A percentile compares a stretch with the other conserved stretches of the same genome.
phyloP scores from a whole-genome alignment of 1,284 basidiomycete species.

The Puccinia triticina region DNA sequence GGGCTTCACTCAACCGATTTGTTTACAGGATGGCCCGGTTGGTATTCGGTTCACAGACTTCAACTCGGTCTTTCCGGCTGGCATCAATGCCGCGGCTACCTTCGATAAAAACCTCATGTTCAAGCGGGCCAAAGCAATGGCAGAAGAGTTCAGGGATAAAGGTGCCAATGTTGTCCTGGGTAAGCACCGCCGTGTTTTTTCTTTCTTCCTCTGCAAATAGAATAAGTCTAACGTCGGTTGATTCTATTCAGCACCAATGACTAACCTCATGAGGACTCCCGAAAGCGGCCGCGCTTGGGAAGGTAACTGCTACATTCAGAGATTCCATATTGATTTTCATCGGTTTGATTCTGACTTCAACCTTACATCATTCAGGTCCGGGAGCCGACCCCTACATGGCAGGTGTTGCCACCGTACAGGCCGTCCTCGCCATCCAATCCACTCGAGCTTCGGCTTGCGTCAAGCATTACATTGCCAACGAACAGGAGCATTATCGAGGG shows the following conservation, averaged over 20 bases:
- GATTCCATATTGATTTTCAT: constrained; percentile 21
- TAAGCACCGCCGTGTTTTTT: constrained; percentile 44
- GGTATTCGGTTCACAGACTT: constrained; percentile 57
- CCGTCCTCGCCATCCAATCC: constrained; percentile 57
- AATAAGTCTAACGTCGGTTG: neutral
- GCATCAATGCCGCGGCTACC: constrained; percentile 58
- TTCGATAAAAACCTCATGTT: constrained; percentile 57
- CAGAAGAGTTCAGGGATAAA: constrained; percentile 57
- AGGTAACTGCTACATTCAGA: constrained; percentile 52
- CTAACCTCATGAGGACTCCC: constrained; percentile 55
- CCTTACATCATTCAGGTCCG: constrained; percentile 10
- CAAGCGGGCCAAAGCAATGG: constrained; percentile 57
- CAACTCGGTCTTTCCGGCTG: constrained; percentile 58
- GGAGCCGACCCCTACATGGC: constrained; percentile 55
- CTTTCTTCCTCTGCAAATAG: neutral
- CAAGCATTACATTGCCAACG: constrained; percentile 59
- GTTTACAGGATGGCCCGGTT: constrained; percentile 58
- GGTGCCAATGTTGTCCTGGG: constrained; percentile 59
- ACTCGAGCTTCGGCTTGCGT: constrained; percentile 57
- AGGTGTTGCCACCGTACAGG: constrained; percentile 56
- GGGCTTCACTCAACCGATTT: constrained; percentile 56
- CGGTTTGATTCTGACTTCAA: constrained; percentile 52
- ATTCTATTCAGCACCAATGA: constrained; percentile 55
- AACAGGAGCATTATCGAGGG: constrained; percentile 59
- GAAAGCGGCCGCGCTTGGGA: constrained; percentile 56